phyloP scores from a whole-genome alignment of 495 filamentous ascomycete species.

The Articulospora tetracladia region DNA sequence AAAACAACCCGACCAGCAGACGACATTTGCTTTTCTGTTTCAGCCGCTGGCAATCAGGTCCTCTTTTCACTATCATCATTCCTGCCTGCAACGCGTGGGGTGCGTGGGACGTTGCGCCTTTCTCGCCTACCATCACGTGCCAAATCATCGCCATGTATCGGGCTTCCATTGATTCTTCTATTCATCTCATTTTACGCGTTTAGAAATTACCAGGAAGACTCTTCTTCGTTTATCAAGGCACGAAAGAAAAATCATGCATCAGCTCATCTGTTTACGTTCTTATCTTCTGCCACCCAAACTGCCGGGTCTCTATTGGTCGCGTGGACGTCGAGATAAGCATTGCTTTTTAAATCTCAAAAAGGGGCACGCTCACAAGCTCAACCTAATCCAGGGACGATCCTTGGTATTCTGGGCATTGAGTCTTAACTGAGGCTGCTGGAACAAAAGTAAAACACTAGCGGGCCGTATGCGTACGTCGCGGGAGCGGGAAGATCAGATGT shows the following conservation, averaged over 20 bases:
- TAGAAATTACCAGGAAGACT: too few relatives aligned
- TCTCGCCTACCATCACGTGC: neutral
- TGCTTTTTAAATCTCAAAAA: neutral
- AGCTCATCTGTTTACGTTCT: neutral
- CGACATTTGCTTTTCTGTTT: too few relatives aligned
- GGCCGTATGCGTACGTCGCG: neutral
- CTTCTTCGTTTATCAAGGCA: too few relatives aligned
- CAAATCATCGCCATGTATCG: neutral
- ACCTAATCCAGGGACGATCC: neutral
- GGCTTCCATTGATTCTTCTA: neutral
- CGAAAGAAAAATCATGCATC: neutral
- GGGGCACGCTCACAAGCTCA: neutral
- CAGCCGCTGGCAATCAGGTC: too few relatives aligned
- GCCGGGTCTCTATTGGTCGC: neutral
- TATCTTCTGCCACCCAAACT: neutral
- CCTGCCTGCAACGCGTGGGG: too few relatives aligned
- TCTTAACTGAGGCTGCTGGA: neutral
- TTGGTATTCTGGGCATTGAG: neutral
- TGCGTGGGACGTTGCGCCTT: neutral
- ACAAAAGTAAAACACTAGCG: slow-evolving; percentile 4
- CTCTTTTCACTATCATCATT: too few relatives aligned
- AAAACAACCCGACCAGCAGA: too few relatives aligned
- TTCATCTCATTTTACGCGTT: neutral
- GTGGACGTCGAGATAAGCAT: neutral
- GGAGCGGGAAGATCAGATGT: slow-evolving; percentile 7